A percentile compares a stretch with the other conserved stretches of the same genome.
Evolutionary conservation across 805 yeast species (phyloP).

Genomic region (Scheffersomyces amazonensis): DNA sequence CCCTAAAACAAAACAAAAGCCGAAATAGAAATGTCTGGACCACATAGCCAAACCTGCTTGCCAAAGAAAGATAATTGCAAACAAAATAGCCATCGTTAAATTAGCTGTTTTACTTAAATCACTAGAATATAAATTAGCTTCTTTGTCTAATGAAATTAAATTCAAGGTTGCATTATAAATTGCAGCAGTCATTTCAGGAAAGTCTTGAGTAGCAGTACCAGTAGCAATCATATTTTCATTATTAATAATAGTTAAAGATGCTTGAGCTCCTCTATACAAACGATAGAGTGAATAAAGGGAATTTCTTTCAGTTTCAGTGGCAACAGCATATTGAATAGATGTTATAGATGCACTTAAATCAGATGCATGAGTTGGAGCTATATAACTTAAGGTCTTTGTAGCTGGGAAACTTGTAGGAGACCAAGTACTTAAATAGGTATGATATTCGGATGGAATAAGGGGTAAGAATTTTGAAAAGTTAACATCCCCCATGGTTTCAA

Average conservation of each 20-base stretch:
- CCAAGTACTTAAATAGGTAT: constrained; percentile 7
- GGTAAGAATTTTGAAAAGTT: neutral
- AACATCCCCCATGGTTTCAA: neutral
- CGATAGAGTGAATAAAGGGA: constrained; percentile 15
- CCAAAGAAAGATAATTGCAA: constrained; percentile 38
- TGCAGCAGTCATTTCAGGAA: constrained; percentile 16
- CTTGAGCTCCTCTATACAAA: constrained; percentile 27
- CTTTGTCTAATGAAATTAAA: constrained; percentile 11
- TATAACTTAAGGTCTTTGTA: constrained; percentile 16
- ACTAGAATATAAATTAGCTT: constrained; percentile 33
- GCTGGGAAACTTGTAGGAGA: constrained; percentile 16
- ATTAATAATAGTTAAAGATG: constrained; percentile 25
- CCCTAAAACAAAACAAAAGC: constrained; percentile 54
- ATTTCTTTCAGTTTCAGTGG: constrained; percentile 19
- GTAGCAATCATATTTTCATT: constrained; percentile 29
- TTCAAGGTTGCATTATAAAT: constrained; percentile 18
- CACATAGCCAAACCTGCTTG: constrained; percentile 30
- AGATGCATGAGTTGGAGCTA: constrained; percentile 21
- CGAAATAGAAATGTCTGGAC: constrained; percentile 65
- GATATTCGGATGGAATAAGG: neutral
- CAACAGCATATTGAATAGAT: constrained; percentile 1
- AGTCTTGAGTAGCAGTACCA: constrained; percentile 23
- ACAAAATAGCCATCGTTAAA: constrained; percentile 51
- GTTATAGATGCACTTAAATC: neutral
- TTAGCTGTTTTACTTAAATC: constrained; percentile 55